A percentile compares a stretch with the other conserved stretches of the same genome.
These are phyloP conservation scores for Tulasnella sp. DNA, from an alignment of 768 basidiomycete genomes.

Conservation along the genomic window DNA sequence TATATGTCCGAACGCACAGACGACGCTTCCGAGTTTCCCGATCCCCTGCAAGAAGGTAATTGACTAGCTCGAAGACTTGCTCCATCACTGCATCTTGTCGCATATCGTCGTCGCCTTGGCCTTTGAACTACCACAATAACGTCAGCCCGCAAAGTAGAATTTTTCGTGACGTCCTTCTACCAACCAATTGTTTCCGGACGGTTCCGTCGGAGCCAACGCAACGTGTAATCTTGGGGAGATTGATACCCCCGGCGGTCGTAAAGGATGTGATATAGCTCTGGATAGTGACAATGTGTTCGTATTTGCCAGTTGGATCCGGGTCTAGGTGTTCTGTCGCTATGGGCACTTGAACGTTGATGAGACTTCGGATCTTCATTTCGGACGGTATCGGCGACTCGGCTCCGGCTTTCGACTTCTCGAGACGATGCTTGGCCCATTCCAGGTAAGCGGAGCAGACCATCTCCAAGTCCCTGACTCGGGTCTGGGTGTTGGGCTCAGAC, in stretches of 20 bases:
- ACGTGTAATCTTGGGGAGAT: constrained; percentile 71
- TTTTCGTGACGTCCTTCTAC: constrained; percentile 34
- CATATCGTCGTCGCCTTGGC: constrained; percentile 82
- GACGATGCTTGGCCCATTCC: constrained; percentile 65
- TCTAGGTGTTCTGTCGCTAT: constrained; percentile 71
- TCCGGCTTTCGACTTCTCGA: constrained; percentile 44
- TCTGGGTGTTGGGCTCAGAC: constrained; percentile 41
- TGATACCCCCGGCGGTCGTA: constrained; percentile 68
- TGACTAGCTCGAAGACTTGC: constrained; percentile 90
- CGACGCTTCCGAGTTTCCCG: constrained; percentile 69
- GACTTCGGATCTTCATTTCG: constrained; percentile 45
- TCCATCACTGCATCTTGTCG: constrained; percentile 99
- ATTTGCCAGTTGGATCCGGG: constrained; percentile 65
- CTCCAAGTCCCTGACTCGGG: constrained; percentile 54
- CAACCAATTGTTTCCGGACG: constrained; percentile 74
- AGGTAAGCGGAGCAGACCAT: constrained; percentile 61
- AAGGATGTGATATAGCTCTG: constrained; percentile 57
- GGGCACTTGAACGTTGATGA: constrained; percentile 66
- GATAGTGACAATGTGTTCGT: constrained; percentile 69
- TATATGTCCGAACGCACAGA: constrained; percentile 77
- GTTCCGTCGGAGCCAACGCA: constrained; percentile 65
- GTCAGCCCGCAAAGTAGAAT: neutral
- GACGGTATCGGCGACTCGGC: constrained; percentile 45
- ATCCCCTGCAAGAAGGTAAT: constrained; percentile 68
- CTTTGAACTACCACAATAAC: constrained; percentile 67